Evolutionary conservation across 73 alveolate genomes (phyloP).

Genomic region (Stentor roeselii): DNA sequence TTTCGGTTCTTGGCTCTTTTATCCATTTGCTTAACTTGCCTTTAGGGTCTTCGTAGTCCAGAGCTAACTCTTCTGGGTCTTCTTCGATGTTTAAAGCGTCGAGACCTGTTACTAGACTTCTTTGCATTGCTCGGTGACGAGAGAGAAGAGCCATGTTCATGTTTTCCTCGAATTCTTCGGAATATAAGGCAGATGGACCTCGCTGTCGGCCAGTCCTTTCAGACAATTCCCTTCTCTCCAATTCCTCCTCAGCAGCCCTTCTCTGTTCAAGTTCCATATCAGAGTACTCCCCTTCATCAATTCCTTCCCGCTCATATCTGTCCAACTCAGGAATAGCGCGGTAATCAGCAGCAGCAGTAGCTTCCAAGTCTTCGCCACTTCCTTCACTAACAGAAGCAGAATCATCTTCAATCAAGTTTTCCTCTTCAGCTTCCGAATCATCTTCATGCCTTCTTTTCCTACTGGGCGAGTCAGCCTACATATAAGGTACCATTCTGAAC

Average conservation of each 20-base stretch:
- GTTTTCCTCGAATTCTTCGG: conserved; percentile 65
- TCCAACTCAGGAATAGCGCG: conserved; percentile 84
- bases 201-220: conserved; percentile 49
- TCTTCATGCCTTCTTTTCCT: not conserved
- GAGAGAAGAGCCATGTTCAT: conserved; percentile 40
- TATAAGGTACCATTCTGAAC: conserved; percentile 13
- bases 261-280: conserved; percentile 79
- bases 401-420: conserved; percentile 32
- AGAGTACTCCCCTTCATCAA: conserved; percentile 77
- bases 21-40: conserved; percentile 94
- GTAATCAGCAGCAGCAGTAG: conserved; percentile 78
- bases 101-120: conserved; percentile 7
- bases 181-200: conserved; percentile 76
- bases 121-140: conserved; percentile 1
- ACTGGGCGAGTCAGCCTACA: conserved; percentile 14
- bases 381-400: conserved; percentile 36
- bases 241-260: conserved; percentile 80
- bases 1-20: conserved; percentile 82
- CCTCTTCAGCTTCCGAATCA: conserved; percentile 38
- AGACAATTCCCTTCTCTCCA: conserved; percentile 66
- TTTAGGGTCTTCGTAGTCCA: conserved; percentile 88
- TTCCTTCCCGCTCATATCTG: conserved; percentile 83
- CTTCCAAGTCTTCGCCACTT: conserved; percentile 56
- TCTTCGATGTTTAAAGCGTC: conserved; percentile 41
- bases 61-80: conserved; percentile 69